Base-by-base conservation (phyloP, 2,329 filamentous ascomycete species). In the Ophiostoma sp. region DNA sequence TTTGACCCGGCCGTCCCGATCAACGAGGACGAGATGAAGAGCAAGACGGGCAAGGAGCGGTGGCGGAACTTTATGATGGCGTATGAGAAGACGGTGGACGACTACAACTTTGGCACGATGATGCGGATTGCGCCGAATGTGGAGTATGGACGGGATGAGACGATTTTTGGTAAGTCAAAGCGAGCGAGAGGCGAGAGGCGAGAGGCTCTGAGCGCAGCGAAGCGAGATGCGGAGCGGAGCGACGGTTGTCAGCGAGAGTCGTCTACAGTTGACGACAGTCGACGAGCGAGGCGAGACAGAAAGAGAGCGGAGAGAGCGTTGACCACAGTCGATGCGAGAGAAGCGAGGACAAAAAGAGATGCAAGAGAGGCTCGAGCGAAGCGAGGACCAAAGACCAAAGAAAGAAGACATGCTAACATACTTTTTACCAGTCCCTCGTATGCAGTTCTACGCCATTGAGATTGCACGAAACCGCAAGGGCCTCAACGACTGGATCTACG, bases 91-190 rank as follows among this genome's bases (percentile, higher is more conserved):
- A 95, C 89, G 83, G 86, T 99, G n/a, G 92, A 96, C 76, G 97
- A 99, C 83, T 99, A 91, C 87, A 99, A 98, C 86, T 99, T 98
- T 82, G 96, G 96, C 72, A 98, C 96, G 45, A 95, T 99, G 88
- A 82, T 99, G 78, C 90, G 96, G 73, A 87, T 89, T 73, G 93
- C 88, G 79, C 88, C 94, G 50, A 93, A 92, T 78, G 89, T 83
- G 71, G 95, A 98, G 82, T 98, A 99, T 81, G 93, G 91, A 71
- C 87, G 97, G 84, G 87, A 97, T 73, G 93, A 92, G 72, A 97
- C 94, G 2, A 97, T 99, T 71, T 98, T 99, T 79, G 94, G 93
- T 95, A 81, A 78, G 87, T 72, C 4, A 4, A 12, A 15, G 17
- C n/a, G 68, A 48, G 61, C 33, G 42, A 64, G 42, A 55, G 22